Conservation (phyloP, 2,329 filamentous ascomycete genomes). For the Tolypocladium nubicola region DNA sequence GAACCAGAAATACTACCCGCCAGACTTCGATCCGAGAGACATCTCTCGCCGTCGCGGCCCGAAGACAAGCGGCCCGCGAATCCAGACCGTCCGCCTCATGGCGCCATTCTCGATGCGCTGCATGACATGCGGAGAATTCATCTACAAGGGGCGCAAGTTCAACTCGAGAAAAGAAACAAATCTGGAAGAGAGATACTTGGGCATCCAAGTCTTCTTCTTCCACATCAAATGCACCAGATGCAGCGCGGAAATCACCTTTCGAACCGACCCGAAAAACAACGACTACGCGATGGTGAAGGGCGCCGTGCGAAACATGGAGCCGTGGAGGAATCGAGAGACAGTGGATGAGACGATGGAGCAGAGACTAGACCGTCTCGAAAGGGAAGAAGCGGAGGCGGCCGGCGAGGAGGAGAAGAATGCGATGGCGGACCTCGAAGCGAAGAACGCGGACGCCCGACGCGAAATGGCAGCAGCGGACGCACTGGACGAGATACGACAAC, state of each 20-base stretch:
- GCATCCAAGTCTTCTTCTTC: conserved; percentile 80
- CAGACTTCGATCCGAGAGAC: conserved; percentile 82
- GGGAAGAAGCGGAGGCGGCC: conserved; percentile 55
- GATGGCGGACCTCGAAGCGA: conserved; percentile 91
- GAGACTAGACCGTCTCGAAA: conserved; percentile 71
- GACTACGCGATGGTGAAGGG: conserved; percentile 76
- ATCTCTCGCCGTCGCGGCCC: conserved; percentile 60
- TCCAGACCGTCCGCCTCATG: conserved; percentile 85
- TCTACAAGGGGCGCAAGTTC: conserved; percentile 91
- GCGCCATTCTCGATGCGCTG: conserved; percentile 31
- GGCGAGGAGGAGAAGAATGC: conserved; percentile 68
- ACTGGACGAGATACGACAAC: conserved; percentile 82
- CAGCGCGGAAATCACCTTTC: conserved; percentile 79
- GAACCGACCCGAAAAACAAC: conserved; percentile 89
- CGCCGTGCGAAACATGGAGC: conserved; percentile 87
- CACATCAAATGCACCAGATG: conserved; percentile 77
- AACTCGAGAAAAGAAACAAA: conserved; percentile 91
- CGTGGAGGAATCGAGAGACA: conserved; percentile 59
- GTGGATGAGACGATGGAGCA: conserved; percentile 78
- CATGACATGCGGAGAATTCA: conserved; percentile 56
- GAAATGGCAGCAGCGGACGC: conserved; percentile 98
- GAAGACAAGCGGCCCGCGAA: conserved; percentile 65
- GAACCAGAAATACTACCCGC: conserved; percentile 48
- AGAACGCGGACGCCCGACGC: conserved; percentile 82
- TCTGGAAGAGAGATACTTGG: conserved; percentile 76